A percentile compares a stretch with the other conserved stretches of the same genome.
phyloP scores from a whole-genome alignment of 2,329 filamentous ascomycete genomes.

The Sclerotinia subarctica region DNA sequence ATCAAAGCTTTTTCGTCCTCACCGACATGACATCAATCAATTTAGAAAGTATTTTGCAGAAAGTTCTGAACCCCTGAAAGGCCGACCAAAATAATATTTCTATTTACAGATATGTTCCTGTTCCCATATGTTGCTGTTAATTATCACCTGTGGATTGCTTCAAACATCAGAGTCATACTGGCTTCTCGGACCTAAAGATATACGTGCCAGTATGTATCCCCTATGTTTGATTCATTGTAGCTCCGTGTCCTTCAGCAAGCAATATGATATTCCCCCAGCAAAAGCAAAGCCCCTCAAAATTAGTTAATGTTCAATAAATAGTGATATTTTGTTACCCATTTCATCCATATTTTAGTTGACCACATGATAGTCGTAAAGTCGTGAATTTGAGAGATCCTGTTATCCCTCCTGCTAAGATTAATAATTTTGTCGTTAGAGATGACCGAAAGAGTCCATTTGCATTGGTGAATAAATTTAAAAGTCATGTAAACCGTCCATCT shows the following conservation, averaged over 20 bases:
- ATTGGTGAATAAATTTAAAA: background rate
- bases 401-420: background rate
- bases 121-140: background rate
- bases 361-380: slow-evolving; percentile 8
- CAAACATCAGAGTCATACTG: background rate
- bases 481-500: background rate
- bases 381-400: background rate
- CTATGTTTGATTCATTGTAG: background rate
- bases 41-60: background rate
- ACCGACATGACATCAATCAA: background rate
- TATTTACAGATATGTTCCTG: slow-evolving; percentile 16
- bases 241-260: background rate
- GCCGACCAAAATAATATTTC: background rate
- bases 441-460: background rate
- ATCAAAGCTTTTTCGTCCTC: slow-evolving; percentile 8
- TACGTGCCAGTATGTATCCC: slow-evolving; percentile 9
- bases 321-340: slow-evolving; percentile 13
- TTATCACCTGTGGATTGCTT: background rate
- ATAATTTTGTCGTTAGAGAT: slow-evolving; percentile 5
- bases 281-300: slow-evolving; percentile 12
- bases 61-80: background rate
- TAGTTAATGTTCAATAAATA: slow-evolving; percentile 16
- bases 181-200: slow-evolving; percentile 13
- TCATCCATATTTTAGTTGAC: background rate
- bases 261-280: background rate